Conservation (phyloP, 2,329 filamentous ascomycete genomes). For the Hypoxylon sp. region DNA sequence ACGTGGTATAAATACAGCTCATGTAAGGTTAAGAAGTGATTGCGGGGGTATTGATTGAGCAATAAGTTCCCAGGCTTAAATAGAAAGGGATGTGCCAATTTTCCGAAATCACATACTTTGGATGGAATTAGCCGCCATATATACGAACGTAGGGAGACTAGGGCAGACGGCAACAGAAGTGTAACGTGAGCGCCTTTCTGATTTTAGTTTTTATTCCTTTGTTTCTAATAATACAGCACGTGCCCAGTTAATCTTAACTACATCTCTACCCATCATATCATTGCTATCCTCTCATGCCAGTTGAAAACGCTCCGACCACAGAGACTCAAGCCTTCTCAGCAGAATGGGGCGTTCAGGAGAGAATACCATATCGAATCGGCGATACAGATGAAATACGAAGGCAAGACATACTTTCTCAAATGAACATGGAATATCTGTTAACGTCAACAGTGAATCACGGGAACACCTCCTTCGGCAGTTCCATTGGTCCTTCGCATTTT, state of each 20-base stretch:
- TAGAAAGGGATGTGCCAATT: slow-evolving; percentile 40
- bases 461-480: slow-evolving; percentile 17
- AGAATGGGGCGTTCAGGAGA: background rate
- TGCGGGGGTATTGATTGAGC: slow-evolving; percentile 30
- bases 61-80: slow-evolving; percentile 8
- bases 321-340: background rate
- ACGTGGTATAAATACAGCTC: slow-evolving; percentile 29
- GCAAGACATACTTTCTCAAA: background rate
- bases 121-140: slow-evolving; percentile 40
- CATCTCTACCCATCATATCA: background rate
- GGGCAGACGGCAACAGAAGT: no score
- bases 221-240: slow-evolving; percentile 8
- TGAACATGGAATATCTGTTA: background rate
- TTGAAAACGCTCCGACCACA: background rate
- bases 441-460: background rate
- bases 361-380: background rate
- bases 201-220: background rate
- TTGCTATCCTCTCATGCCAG: background rate
- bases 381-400: background rate
- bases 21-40: slow-evolving; percentile 13
- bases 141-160: no score
- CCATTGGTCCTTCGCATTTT: slow-evolving; percentile 1
- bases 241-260: background rate
- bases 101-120: slow-evolving; percentile 27
- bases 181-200: slow-evolving; percentile 15